Evolutionary conservation across 345 rosid species (phyloP).

Genomic region (Punica granatum): DNA sequence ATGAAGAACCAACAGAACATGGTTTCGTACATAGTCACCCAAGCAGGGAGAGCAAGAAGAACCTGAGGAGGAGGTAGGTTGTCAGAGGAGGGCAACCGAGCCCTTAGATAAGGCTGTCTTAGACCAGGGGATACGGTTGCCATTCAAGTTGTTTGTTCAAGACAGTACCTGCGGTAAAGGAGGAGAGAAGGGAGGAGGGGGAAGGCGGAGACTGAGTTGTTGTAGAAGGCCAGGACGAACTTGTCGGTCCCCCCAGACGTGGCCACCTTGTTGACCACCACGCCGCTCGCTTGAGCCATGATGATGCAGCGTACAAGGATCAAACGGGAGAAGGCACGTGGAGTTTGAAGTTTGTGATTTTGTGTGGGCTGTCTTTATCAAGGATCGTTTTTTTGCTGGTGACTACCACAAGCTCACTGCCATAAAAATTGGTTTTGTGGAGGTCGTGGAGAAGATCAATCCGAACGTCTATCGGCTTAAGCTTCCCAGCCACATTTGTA

Average conservation of each 20-base stretch:
- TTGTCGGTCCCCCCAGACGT: slow-evolving; percentile 35
- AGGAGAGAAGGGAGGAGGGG: slow-evolving; percentile 38
- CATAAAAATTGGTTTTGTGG: no score
- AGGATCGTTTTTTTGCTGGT: no score
- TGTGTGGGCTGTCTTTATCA: no score
- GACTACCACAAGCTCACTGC: no score
- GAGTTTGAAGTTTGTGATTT: no score
- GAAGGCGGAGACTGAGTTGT: slow-evolving; percentile 29
- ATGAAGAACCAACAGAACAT: no score
- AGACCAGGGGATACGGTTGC: background rate
- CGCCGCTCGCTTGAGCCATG: slow-evolving; percentile 20
- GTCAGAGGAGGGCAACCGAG: slow-evolving; percentile 16
- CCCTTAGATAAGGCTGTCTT: background rate
- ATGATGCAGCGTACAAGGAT: no score
- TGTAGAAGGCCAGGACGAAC: slow-evolving; percentile 33
- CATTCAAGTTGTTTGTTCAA: background rate
- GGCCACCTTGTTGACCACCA: slow-evolving; percentile 37
- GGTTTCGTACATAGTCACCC: slow-evolving; percentile 25
- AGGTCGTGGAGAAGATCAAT: no score
- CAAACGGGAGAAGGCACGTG: no score
- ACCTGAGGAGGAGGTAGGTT: slow-evolving; percentile 20
- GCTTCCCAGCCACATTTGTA: no score
- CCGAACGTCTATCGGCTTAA: no score
- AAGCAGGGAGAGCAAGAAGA: slow-evolving; percentile 37
- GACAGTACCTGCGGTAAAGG: slow-evolving; percentile 29